These are phyloP conservation scores for Syncephalastrum contaminatum DNA, from an alignment of 371 early-diverging fungal genomes.

Conservation along the genomic window DNA sequence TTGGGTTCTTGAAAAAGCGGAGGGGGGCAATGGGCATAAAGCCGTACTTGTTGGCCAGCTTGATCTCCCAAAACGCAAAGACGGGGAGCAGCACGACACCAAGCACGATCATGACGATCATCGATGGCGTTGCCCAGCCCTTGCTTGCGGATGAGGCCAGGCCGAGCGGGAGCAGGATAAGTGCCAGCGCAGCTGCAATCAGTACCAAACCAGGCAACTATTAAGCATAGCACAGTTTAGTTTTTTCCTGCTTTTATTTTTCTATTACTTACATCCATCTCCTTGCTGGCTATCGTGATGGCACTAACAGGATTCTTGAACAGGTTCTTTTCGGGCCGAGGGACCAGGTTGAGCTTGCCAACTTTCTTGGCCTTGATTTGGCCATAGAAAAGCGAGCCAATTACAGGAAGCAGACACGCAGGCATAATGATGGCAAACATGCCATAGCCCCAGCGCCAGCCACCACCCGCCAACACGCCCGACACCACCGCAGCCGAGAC, in stretches of 20 bases:
- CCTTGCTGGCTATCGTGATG: slow-evolving; percentile 1
- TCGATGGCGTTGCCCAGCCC: slow-evolving; percentile 19
- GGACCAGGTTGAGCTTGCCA: slow-evolving; percentile 1
- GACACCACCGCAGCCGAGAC: slow-evolving; percentile 9
- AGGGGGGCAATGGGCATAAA: slow-evolving; percentile 17
- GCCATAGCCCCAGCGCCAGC: slow-evolving; percentile 24
- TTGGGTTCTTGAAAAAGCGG: slow-evolving; percentile 19
- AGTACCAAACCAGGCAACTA: slow-evolving; percentile 20
- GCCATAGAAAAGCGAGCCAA: slow-evolving; percentile 14
- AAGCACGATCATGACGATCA: slow-evolving; percentile 20
- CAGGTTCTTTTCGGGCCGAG: slow-evolving; percentile 14
- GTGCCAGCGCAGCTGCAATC: slow-evolving; percentile 18
- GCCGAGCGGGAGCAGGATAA: slow-evolving; percentile 15
- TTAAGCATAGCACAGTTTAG: background rate
- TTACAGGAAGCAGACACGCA: slow-evolving; percentile 15
- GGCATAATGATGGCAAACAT: slow-evolving; percentile 22
- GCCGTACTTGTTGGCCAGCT: slow-evolving; percentile 8
- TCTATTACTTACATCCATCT: slow-evolving; percentile 18
- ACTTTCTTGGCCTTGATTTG: slow-evolving; percentile 17
- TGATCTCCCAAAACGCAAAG: slow-evolving; percentile 12
- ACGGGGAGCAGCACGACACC: slow-evolving; percentile 13
- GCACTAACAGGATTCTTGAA: slow-evolving; percentile 17
- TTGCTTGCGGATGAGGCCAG: slow-evolving; percentile 16
- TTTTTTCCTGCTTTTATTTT: background rate
- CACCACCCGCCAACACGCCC: slow-evolving; percentile 10